A percentile compares a stretch with the other conserved stretches of the same genome.
These are phyloP conservation scores for Vanderwaltozyma polyspora DNA, from an alignment of 805 yeast species.

Conservation along the genomic window DNA sequence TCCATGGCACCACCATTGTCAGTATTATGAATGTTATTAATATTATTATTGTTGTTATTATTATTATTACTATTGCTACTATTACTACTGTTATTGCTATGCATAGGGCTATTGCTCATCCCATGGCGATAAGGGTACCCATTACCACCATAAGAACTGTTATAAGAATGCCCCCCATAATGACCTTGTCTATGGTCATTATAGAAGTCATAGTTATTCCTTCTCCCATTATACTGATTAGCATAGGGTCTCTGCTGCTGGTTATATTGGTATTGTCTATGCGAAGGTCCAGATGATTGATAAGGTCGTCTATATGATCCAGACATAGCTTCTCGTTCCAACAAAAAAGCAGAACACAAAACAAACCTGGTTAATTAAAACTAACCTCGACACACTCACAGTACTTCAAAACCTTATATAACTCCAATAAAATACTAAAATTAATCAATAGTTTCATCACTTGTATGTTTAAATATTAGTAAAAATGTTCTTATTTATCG, in stretches of 20 bases:
- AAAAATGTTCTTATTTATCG: too few relatives aligned
- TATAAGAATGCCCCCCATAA: neutral
- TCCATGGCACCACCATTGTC: too few relatives aligned
- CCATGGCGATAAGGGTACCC: neutral
- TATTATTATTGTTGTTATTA: neutral
- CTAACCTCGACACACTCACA: too few relatives aligned
- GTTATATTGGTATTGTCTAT: conserved; percentile 1
- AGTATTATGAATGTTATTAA: too few relatives aligned
- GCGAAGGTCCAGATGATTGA: neutral
- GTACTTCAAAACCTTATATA: too few relatives aligned
- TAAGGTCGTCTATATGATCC: conserved; percentile 4
- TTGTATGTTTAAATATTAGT: too few relatives aligned
- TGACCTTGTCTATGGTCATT: neutral
- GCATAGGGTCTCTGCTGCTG: neutral
- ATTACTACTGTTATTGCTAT: neutral
- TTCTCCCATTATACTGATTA: neutral
- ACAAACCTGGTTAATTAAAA: too few relatives aligned
- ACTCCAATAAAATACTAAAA: too few relatives aligned
- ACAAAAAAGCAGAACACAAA: neutral
- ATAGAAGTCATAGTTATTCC: neutral
- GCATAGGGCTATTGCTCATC: neutral
- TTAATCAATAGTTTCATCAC: too few relatives aligned
- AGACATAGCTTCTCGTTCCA: conserved; percentile 2
- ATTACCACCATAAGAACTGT: neutral
- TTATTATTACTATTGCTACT: neutral